Percentiles rank a stretch among this genome's conserved stretches.
Conservation (phyloP, 2,329 filamentous ascomycete species). For the Cercospora sesami region DNA sequence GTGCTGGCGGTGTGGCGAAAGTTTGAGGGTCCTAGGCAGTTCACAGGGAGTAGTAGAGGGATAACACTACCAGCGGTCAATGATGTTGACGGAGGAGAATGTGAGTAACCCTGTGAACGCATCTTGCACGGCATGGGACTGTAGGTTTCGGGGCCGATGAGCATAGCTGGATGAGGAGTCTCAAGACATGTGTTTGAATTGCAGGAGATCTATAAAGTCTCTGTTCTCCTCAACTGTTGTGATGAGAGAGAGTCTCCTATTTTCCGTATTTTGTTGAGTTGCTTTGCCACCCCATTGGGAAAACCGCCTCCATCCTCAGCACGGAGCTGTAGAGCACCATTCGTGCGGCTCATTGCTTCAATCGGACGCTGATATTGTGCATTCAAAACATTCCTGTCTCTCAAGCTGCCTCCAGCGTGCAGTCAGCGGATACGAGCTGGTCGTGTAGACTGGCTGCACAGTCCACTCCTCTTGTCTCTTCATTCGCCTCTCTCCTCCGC, state of each 20-base stretch:
- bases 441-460: neutral
- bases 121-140: neutral
- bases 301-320: neutral
- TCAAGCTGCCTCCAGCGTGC: neutral
- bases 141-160: no score
- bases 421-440: neutral
- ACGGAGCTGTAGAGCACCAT: neutral
- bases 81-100: neutral
- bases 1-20: neutral
- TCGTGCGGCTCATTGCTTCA: neutral
- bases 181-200: neutral
- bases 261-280: neutral
- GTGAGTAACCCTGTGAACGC: neutral
- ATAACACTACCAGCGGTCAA: neutral
- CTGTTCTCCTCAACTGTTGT: neutral
- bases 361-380: neutral
- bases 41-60: neutral
- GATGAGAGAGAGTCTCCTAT: no score
- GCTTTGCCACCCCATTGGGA: neutral
- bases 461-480: neutral
- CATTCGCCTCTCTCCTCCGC: neutral
- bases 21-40: neutral
- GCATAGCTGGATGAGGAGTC: neutral
- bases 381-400: neutral
- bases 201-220: neutral